Percentiles rank a stretch among this genome's conserved stretches.
Conservation (phyloP, 352 stramenopile species). For the Pythium graminicola region DNA sequence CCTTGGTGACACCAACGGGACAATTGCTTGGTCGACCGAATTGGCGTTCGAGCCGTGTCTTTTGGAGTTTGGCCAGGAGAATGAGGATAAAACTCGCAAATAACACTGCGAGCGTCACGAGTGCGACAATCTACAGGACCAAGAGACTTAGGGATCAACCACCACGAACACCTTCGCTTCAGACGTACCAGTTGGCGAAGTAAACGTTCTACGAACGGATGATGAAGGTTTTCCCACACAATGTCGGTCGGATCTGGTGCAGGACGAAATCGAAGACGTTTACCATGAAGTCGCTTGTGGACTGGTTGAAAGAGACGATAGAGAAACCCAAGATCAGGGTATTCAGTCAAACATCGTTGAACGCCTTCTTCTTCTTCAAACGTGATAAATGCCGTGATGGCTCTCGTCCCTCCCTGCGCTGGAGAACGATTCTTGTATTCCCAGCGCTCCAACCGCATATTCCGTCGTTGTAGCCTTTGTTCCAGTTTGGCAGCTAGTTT, state of each 20-base stretch:
- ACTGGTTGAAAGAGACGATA: conserved; percentile 66
- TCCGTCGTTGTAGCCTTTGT: conserved; percentile 35
- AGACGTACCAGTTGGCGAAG: conserved; percentile 52
- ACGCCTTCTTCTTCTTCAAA: conserved; percentile 81
- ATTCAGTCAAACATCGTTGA: conserved; percentile 70
- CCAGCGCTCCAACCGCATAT: conserved; percentile 40
- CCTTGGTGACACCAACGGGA: conserved; percentile 42
- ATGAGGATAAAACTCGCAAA: conserved; percentile 74
- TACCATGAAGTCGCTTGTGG: conserved; percentile 58
- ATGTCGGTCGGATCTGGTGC: conserved; percentile 79
- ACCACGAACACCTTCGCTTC: neutral
- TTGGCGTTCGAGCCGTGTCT: conserved; percentile 61
- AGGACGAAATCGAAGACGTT: conserved; percentile 60
- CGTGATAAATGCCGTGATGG: conserved; percentile 75
- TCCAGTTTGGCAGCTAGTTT: conserved; percentile 43
- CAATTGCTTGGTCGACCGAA: conserved; percentile 64
- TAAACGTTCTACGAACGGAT: conserved; percentile 48
- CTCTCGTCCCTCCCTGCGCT: conserved; percentile 25
- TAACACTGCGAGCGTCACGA: conserved; percentile 62
- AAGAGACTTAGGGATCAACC: neutral
- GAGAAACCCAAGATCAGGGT: conserved; percentile 63
- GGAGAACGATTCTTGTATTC: conserved; percentile 18
- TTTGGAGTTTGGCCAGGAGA: conserved; percentile 64
- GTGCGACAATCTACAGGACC: conserved; percentile 38
- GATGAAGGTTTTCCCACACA: conserved; percentile 79